A percentile compares a stretch with the other conserved stretches of the same genome.
phyloP scores from a whole-genome alignment of 768 basidiomycete genomes.

The Boletus fagicola region DNA sequence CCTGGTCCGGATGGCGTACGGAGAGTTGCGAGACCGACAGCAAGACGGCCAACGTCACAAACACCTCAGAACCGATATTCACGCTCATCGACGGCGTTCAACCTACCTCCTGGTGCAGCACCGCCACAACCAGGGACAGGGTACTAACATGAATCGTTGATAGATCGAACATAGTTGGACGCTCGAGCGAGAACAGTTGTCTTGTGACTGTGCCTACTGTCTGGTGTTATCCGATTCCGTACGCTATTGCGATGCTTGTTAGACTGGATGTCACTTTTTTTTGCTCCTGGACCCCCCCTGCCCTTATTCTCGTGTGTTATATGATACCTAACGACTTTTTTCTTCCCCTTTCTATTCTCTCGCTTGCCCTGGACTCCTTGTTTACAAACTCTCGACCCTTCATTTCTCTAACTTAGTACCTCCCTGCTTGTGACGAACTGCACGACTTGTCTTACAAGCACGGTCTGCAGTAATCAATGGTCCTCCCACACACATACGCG shows the following conservation, averaged over 20 bases:
- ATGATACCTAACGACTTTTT: slow-evolving; percentile 13
- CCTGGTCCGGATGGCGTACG: slow-evolving; percentile 76
- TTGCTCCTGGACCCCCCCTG: not conserved
- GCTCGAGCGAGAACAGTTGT: slow-evolving; percentile 2
- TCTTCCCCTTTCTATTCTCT: slow-evolving; percentile 3
- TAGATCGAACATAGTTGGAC: slow-evolving; percentile 4
- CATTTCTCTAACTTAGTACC: slow-evolving; percentile 11
- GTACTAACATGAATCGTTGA: slow-evolving; percentile 3
- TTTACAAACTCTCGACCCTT: not conserved
- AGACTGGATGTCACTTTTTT: slow-evolving; percentile 8
- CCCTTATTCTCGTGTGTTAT: not conserved
- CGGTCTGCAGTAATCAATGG: not conserved
- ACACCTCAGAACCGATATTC: slow-evolving; percentile 70
- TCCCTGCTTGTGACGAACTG: not conserved
- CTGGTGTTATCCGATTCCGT: slow-evolving; percentile 1
- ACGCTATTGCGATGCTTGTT: slow-evolving; percentile 10
- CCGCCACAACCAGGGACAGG: slow-evolving; percentile 46
- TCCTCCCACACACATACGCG: not conserved
- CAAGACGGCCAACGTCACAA: slow-evolving; percentile 60
- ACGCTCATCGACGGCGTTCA: slow-evolving; percentile 49
- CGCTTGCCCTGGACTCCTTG: slow-evolving; percentile 8
- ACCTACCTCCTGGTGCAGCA: slow-evolving; percentile 75
- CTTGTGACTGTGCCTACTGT: not conserved
- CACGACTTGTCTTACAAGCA: not conserved
- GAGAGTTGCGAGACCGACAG: slow-evolving; percentile 62